phyloP scores from a whole-genome alignment of 2,329 filamentous ascomycete genomes.

The Metarhizium album region DNA sequence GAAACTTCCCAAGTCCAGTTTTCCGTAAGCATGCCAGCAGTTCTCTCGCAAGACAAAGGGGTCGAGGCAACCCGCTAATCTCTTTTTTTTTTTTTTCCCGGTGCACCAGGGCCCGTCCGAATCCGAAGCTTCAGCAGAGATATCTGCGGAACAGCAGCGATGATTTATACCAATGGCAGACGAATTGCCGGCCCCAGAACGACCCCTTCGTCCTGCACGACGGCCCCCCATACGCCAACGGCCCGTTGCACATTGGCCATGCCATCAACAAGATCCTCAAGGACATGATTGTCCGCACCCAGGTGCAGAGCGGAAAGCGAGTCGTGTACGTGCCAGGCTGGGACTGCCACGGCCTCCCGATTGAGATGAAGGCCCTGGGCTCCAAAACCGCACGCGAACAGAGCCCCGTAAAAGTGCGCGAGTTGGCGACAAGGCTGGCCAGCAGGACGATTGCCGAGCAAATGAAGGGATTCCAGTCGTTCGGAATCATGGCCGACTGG shows the following conservation, averaged over 20 bases:
- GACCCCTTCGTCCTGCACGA: slow-evolving; percentile 76
- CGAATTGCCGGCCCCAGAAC: slow-evolving; percentile 39
- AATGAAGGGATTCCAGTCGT: slow-evolving; percentile 61
- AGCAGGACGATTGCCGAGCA: slow-evolving; percentile 58
- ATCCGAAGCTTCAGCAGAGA: slow-evolving; percentile 34
- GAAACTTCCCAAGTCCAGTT: slow-evolving; percentile 62
- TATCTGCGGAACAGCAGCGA: slow-evolving; percentile 74
- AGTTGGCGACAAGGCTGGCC: slow-evolving; percentile 55
- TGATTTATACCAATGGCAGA: slow-evolving; percentile 84
- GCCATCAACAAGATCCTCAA: slow-evolving; percentile 96
- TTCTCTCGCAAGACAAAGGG: neutral
- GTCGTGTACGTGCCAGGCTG: slow-evolving; percentile 84
- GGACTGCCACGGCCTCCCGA: slow-evolving; percentile 96
- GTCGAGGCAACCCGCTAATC: slow-evolving; percentile 1
- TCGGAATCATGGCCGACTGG: slow-evolving; percentile 77
- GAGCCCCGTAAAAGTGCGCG: slow-evolving; percentile 48
- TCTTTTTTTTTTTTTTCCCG: too few relatives aligned
- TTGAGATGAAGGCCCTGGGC: slow-evolving; percentile 88
- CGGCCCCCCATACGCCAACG: slow-evolving; percentile 95
- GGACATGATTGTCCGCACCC: slow-evolving; percentile 77
- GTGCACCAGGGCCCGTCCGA: slow-evolving; percentile 40
- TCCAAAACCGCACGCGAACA: slow-evolving; percentile 30
- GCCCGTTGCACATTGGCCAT: slow-evolving; percentile 81
- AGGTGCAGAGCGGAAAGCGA: slow-evolving; percentile 59
- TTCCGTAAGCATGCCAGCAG: slow-evolving; percentile 45